Evolutionary conservation across 306 rosid species (phyloP).

Genomic region (Pachyrhizus erosus): DNA sequence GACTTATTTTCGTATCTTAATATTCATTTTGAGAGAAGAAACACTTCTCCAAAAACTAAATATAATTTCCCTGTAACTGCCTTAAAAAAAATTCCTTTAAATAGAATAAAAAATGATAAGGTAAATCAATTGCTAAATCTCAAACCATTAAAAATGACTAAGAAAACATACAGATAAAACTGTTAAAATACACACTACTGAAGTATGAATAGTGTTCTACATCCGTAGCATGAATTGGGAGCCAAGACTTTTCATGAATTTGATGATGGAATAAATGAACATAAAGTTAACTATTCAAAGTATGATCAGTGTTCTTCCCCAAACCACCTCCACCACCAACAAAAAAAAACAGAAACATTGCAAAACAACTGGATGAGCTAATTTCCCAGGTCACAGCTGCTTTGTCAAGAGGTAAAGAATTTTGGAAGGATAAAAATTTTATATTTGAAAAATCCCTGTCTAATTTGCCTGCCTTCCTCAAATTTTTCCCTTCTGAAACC

Average conservation of each 20-base stretch:
- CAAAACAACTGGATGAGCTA: too few relatives aligned
- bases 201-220: constrained; percentile 14
- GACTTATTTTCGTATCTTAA: constrained; percentile 15
- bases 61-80: constrained; percentile 4
- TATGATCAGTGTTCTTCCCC: not conserved
- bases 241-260: constrained; percentile 34
- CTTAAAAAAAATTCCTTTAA: not conserved
- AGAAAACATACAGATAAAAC: constrained; percentile 25
- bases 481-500: constrained; percentile 9
- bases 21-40: constrained; percentile 19
- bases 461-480: constrained; percentile 13
- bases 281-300: constrained; percentile 13
- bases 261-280: not conserved
- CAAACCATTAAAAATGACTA: constrained; percentile 19
- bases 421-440: not conserved
- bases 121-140: not conserved
- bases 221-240: constrained; percentile 15
- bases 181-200: not conserved
- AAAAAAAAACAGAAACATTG: not conserved
- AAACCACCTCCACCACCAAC: not conserved
- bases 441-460: not conserved
- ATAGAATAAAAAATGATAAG: not conserved
- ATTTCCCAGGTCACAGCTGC: too few relatives aligned
- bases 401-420: not conserved
- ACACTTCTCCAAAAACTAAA: constrained; percentile 3